A percentile compares a stretch with the other conserved stretches of the same genome.
Evolutionary conservation across 1,284 basidiomycete species (phyloP).

Genomic region (Salmacisia buchloeana): DNA sequence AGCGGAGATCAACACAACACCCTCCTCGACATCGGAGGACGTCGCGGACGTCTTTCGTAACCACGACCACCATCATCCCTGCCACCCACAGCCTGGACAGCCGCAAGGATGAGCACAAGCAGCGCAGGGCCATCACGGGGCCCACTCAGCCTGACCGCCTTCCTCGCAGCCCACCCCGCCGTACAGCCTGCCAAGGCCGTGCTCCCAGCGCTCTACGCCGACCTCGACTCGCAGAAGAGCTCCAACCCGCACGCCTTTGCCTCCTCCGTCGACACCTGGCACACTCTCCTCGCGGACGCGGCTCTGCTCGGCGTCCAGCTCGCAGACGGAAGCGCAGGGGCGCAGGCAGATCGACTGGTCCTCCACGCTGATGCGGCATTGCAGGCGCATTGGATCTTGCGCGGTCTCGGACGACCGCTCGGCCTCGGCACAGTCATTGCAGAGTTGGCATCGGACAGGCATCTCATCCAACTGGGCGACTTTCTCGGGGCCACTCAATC

Average conservation of each 20-base stretch:
- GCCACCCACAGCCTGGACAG: not conserved
- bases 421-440: conserved; percentile 76
- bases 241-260: conserved; percentile 77
- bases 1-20: no score
- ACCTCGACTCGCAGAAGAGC: conserved; percentile 73
- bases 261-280: conserved; percentile 83
- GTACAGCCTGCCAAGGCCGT: not conserved
- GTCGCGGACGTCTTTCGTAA: no score
- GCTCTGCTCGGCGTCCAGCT: conserved; percentile 50
- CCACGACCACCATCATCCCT: not conserved
- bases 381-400: conserved; percentile 23
- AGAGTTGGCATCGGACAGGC: conserved; percentile 15
- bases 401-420: conserved; percentile 68
- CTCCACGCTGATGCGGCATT: conserved; percentile 58
- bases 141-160: not conserved
- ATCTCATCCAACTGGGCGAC: conserved; percentile 58
- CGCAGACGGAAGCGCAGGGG: conserved; percentile 5
- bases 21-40: no score
- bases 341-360: conserved; percentile 59
- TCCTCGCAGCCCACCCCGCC: conserved; percentile 6
- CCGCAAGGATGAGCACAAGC: not conserved
- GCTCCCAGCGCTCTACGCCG: conserved; percentile 78
- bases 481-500: conserved; percentile 63
- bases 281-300: conserved; percentile 62
- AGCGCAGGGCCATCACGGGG: not conserved